Evolutionary conservation across 768 basidiomycete species (phyloP).

Genomic region (Thelephora ganbajun): DNA sequence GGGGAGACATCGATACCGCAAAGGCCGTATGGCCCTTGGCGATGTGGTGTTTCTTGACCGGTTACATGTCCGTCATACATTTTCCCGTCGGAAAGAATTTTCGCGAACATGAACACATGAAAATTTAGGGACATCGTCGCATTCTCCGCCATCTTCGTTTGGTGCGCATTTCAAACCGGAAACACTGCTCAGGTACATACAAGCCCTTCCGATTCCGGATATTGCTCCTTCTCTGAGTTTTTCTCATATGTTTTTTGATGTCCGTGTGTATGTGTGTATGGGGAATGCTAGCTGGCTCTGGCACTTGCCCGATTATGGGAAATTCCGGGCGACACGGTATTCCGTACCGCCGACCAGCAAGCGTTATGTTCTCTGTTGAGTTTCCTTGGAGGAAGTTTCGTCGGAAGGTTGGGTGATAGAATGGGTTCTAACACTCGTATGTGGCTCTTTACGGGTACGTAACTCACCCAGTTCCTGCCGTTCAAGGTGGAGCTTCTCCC

Average conservation of each 20-base stretch:
- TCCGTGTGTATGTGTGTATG: too few species aligned
- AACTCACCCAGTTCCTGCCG: background rate
- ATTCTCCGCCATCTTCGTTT: constrained; percentile 70
- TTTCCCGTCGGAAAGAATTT: background rate
- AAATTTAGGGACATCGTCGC: constrained; percentile 46
- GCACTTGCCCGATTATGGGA: constrained; percentile 66
- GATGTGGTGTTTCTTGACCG: constrained; percentile 69
- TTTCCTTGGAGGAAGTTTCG: constrained; percentile 66
- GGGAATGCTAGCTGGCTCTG: constrained; percentile 67
- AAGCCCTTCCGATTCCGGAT: constrained; percentile 1
- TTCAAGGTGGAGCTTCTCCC: too few species aligned
- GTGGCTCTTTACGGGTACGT: constrained; percentile 51
- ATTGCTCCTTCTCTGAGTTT: background rate
- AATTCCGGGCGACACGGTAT: constrained; percentile 35
- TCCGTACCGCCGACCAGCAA: constrained; percentile 75
- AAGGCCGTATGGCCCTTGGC: constrained; percentile 38
- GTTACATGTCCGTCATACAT: constrained; percentile 43
- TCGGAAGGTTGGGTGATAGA: constrained; percentile 76
- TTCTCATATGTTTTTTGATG: too few species aligned
- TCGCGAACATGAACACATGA: background rate
- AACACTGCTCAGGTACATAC: constrained; percentile 49
- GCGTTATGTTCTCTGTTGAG: constrained; percentile 65
- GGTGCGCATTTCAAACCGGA: constrained; percentile 80
- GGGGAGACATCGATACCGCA: constrained; percentile 35
- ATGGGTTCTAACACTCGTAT: constrained; percentile 58